A percentile compares a stretch with the other conserved stretches of the same genome.
phyloP scores from a whole-genome alignment of 192 early-diverging fungal species.

The Powellomyces hirtus region DNA sequence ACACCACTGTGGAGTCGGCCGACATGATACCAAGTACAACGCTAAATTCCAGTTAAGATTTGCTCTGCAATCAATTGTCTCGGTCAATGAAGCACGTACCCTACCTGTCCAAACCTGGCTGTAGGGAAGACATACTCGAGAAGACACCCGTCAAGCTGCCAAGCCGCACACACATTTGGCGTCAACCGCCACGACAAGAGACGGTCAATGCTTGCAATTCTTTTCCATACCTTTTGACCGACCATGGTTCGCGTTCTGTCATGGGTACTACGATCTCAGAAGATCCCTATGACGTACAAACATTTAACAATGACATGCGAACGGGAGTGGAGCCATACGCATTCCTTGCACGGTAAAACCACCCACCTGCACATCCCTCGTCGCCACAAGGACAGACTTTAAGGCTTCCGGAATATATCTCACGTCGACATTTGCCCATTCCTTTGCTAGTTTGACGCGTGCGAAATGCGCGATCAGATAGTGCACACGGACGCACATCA shows the following conservation, averaged over 20 bases:
- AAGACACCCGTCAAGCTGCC: too few species aligned
- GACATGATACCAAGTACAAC: conserved; percentile 18
- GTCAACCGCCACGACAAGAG: too few species aligned
- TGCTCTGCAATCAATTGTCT: too few species aligned
- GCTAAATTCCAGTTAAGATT: too few species aligned
- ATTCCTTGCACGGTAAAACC: not conserved
- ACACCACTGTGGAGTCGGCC: conserved; percentile 25
- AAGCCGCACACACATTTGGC: too few species aligned
- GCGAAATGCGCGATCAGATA: too few species aligned
- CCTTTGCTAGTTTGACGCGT: conserved; percentile 14
- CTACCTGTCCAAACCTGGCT: too few species aligned
- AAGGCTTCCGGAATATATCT: not conserved
- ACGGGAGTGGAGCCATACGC: not conserved
- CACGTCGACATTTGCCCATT: conserved; percentile 1
- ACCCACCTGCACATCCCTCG: not conserved
- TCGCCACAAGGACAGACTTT: conserved; percentile 1
- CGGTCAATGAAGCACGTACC: too few species aligned
- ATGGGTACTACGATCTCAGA: conserved; percentile 13
- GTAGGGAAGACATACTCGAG: too few species aligned
- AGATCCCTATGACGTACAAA: not conserved
- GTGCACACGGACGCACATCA: not conserved
- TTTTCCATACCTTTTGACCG: conserved; percentile 16
- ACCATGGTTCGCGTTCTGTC: conserved; percentile 16
- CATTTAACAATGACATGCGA: not conserved
- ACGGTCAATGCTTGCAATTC: too few species aligned